phyloP scores from a whole-genome alignment of 352 stramenopile species.

The Phytophthora macrochlamydospora region DNA sequence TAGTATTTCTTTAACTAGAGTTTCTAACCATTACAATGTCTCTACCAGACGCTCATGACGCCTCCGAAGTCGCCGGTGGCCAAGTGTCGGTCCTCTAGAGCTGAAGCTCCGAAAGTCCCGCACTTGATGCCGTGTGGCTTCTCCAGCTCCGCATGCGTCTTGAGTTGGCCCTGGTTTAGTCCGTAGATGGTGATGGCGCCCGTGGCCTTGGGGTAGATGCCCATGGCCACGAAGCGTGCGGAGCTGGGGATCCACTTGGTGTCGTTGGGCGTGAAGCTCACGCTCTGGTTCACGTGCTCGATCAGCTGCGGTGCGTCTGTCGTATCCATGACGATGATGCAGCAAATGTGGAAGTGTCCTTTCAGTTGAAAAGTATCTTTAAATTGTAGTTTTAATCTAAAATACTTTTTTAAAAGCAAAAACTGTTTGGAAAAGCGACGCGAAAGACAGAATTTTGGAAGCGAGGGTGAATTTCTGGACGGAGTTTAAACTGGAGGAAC shows the following conservation, averaged over 20 bases:
- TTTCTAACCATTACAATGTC: background rate
- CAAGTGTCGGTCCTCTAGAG: constrained; percentile 88
- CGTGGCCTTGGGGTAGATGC: constrained; percentile 93
- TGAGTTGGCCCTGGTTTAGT: constrained; percentile 88
- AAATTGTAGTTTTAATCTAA: too few species aligned
- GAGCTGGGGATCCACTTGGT: constrained; percentile 95
- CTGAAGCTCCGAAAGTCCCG: constrained; percentile 94
- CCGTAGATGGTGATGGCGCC: constrained; percentile 92
- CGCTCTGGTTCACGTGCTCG: constrained; percentile 93
- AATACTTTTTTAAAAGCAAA: too few species aligned
- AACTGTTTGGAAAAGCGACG: too few species aligned
- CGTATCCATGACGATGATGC: constrained; percentile 85
- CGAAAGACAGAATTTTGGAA: too few species aligned
- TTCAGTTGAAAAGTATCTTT: too few species aligned
- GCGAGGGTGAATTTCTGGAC: too few species aligned
- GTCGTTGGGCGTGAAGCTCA: constrained; percentile 95
- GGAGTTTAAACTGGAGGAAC: too few species aligned
- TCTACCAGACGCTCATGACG: constrained; percentile 77
- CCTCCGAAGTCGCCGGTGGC: constrained; percentile 82
- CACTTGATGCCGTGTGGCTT: constrained; percentile 95
- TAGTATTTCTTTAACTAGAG: constrained; percentile 8
- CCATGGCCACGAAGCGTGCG: constrained; percentile 91
- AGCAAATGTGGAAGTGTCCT: too few species aligned
- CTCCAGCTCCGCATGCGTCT: constrained; percentile 71
- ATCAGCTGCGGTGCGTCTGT: constrained; percentile 97